Percentiles rank a stretch among this genome's conserved stretches.
These are phyloP conservation scores for Quercus rubra DNA, from an alignment of 306 rosid species.

Conservation along the genomic window DNA sequence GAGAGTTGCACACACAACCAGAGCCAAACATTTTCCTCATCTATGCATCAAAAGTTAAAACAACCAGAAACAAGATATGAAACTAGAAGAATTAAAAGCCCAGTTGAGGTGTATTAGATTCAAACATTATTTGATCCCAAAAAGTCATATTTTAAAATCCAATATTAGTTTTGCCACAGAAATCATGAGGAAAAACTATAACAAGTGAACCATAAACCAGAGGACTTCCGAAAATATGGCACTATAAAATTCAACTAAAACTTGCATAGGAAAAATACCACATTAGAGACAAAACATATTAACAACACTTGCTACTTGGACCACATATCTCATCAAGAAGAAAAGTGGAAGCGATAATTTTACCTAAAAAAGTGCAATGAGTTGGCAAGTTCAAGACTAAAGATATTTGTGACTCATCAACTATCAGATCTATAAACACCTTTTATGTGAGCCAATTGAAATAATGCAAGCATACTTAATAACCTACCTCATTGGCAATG, in stretches of 20 bases:
- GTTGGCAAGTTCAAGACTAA: background rate
- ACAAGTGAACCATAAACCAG: background rate
- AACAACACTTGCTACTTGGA: background rate
- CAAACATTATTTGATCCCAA: background rate
- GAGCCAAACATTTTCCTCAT: background rate
- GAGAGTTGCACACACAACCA: no score
- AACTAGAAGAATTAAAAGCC: background rate
- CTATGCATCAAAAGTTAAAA: background rate
- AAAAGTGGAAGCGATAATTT: background rate
- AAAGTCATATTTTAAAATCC: background rate
- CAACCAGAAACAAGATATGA: background rate
- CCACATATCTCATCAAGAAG: background rate
- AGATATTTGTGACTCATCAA: background rate
- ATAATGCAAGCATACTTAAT: constrained; percentile 1
- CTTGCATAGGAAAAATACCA: background rate
- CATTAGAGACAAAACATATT: background rate
- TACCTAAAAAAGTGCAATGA: background rate
- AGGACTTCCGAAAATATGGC: background rate
- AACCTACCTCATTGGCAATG: constrained; percentile 89
- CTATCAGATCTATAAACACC: background rate
- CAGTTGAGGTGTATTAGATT: background rate
- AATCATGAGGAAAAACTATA: background rate
- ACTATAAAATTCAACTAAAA: background rate
- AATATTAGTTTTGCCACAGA: background rate
- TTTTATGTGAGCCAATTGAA: background rate